phyloP scores from a whole-genome alignment of 1,284 basidiomycete species.

The Cutaneotrichosporon daszewskae region DNA sequence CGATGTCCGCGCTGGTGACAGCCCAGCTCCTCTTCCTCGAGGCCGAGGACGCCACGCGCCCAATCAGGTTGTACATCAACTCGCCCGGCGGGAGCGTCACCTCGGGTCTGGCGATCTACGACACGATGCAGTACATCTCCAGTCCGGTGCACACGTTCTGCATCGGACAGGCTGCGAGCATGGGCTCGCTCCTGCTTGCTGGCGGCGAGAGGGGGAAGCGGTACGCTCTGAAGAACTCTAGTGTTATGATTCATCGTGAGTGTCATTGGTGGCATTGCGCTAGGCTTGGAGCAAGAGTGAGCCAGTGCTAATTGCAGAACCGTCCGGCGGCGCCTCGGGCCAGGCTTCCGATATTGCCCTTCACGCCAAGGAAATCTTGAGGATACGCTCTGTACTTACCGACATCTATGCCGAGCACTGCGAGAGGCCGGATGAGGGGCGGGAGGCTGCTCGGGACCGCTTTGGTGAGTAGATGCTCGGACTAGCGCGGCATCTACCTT shows the following conservation, averaged over 20 bases:
- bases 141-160: slow-evolving; percentile 92
- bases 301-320: slow-evolving; percentile 56
- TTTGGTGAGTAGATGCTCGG: slow-evolving; percentile 59
- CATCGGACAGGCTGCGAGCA: slow-evolving; percentile 83
- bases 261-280: slow-evolving; percentile 16
- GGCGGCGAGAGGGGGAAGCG: slow-evolving; percentile 80
- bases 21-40: slow-evolving; percentile 89
- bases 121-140: slow-evolving; percentile 81
- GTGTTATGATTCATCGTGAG: slow-evolving; percentile 95
- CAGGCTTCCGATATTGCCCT: slow-evolving; percentile 92
- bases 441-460: slow-evolving; percentile 60
- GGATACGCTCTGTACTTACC: slow-evolving; percentile 73
- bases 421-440: slow-evolving; percentile 58
- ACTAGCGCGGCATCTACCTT: not conserved
- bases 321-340: slow-evolving; percentile 85
- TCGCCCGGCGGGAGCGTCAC: slow-evolving; percentile 91
- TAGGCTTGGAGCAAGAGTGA: too few species aligned
- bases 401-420: slow-evolving; percentile 67
- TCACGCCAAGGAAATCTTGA: slow-evolving; percentile 85
- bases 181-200: slow-evolving; percentile 83
- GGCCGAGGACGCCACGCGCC: slow-evolving; percentile 83
- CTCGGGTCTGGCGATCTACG: slow-evolving; percentile 88
- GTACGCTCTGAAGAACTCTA: slow-evolving; percentile 81
- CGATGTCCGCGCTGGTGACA: slow-evolving; percentile 73
- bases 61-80: slow-evolving; percentile 90